These are phyloP conservation scores for Russula dissimulans DNA, from an alignment of 768 basidiomycete species.

Conservation along the genomic window DNA sequence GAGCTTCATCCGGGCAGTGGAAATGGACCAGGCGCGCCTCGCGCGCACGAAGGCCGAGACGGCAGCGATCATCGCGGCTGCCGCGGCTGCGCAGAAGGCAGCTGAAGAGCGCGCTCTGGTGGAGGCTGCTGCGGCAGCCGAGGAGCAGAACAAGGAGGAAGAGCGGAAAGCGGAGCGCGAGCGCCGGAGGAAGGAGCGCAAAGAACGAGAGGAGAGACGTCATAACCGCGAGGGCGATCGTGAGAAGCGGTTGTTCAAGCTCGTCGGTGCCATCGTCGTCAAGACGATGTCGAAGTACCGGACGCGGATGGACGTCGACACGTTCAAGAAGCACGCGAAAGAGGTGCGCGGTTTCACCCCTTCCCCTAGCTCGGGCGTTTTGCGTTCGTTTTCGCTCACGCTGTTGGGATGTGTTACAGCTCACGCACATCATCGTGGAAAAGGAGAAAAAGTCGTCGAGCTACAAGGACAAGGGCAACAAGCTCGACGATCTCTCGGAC, in stretches of 20 bases:
- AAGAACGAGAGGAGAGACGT: constrained; percentile 31
- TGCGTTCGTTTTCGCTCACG: neutral
- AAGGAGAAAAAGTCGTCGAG: constrained; percentile 90
- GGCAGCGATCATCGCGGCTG: constrained; percentile 36
- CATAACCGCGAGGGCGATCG: constrained; percentile 59
- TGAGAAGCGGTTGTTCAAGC: constrained; percentile 75
- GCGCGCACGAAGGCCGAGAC: constrained; percentile 24
- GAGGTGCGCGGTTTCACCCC: constrained; percentile 46
- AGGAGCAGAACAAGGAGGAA: constrained; percentile 14
- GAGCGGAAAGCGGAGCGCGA: constrained; percentile 24
- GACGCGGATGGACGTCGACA: constrained; percentile 61
- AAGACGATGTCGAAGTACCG: constrained; percentile 87
- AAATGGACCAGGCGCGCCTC: constrained; percentile 4
- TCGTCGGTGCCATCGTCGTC: constrained; percentile 86
- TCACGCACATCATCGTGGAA: constrained; percentile 79
- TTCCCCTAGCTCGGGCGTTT: too few relatives aligned
- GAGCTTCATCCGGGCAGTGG: neutral
- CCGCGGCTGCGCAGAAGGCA: constrained; percentile 25
- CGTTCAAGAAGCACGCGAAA: constrained; percentile 92
- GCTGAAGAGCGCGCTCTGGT: constrained; percentile 19
- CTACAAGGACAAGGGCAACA: constrained; percentile 49
- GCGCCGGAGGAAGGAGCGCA: constrained; percentile 13
- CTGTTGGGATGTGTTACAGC: constrained; percentile 33
- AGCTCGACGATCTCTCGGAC: constrained; percentile 68
- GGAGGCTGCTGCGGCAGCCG: constrained; percentile 22